Conservation (phyloP, 1,284 basidiomycete species). For the Malassezia globosa region DNA sequence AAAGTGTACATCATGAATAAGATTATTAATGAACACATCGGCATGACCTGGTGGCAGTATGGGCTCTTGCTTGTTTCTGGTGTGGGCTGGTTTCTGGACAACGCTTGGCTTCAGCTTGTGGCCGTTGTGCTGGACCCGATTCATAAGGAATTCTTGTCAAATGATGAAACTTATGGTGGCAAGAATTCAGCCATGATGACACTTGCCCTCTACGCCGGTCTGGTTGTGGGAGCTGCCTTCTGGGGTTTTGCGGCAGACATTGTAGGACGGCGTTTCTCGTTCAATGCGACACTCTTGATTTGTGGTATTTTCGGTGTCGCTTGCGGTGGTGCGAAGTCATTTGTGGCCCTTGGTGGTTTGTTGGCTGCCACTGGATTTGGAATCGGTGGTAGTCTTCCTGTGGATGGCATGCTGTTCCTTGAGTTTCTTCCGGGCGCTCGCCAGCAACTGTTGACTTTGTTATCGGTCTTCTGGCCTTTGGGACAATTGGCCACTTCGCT, state of each 20-base stretch:
- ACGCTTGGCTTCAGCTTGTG: conserved; percentile 42
- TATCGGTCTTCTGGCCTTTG: conserved; percentile 45
- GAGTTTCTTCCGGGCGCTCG: conserved; percentile 41
- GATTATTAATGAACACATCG: conserved; percentile 44
- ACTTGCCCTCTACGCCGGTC: conserved; percentile 35
- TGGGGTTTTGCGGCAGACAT: conserved; percentile 45
- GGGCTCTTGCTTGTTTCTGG: conserved; percentile 29
- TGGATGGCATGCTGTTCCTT: conserved; percentile 46
- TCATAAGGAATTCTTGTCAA: conserved; percentile 25
- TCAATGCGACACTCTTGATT: conserved; percentile 43
- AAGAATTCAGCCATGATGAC: conserved; percentile 29
- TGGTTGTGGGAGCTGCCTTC: conserved; percentile 39
- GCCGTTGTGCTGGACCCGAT: conserved; percentile 41
- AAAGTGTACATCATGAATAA: conserved; percentile 45
- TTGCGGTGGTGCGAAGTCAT: conserved; percentile 35
- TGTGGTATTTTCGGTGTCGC: conserved; percentile 44
- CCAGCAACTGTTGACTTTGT: conserved; percentile 40
- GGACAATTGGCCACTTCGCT: conserved; percentile 41
- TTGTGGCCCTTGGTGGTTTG: conserved; percentile 37
- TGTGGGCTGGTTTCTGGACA: conserved; percentile 39
- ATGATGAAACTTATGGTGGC: background rate
- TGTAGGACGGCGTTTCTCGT: conserved; percentile 40
- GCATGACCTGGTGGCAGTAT: conserved; percentile 41
- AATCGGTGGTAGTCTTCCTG: conserved; percentile 43
- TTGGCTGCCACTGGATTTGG: conserved; percentile 40